Evolutionary conservation across 805 yeast species (phyloP).

Genomic region (Sugiyamaella americana): DNA sequence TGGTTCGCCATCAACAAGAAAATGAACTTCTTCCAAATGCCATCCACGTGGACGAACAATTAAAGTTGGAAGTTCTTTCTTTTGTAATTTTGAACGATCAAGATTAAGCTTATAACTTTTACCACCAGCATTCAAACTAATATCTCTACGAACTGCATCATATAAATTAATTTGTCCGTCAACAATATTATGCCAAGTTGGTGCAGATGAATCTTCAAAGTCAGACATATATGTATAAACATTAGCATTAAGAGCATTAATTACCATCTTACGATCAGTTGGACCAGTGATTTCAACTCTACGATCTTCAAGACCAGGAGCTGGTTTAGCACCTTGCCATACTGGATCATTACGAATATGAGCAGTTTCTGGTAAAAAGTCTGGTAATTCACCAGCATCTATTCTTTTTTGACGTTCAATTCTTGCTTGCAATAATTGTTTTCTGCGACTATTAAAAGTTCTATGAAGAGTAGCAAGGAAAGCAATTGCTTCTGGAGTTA

Average conservation of each 20-base stretch:
- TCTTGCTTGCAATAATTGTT: slow-evolving; percentile 50
- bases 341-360: slow-evolving; percentile 57
- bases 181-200: slow-evolving; percentile 61
- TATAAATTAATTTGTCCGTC: slow-evolving; percentile 66
- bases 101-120: slow-evolving; percentile 49
- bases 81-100: slow-evolving; percentile 33
- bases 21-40: slow-evolving; percentile 65
- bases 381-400: slow-evolving; percentile 61
- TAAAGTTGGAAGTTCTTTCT: slow-evolving; percentile 45
- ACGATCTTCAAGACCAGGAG: slow-evolving; percentile 63
- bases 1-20: slow-evolving; percentile 61
- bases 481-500: slow-evolving; percentile 57
- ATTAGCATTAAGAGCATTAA: slow-evolving; percentile 61
- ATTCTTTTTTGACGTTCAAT: slow-evolving; percentile 48
- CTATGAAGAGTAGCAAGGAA: slow-evolving; percentile 64
- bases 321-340: slow-evolving; percentile 68
- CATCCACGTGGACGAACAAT: slow-evolving; percentile 61
- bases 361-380: slow-evolving; percentile 59
- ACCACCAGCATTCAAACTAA: slow-evolving; percentile 35
- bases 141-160: slow-evolving; percentile 58
- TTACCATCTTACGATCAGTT: slow-evolving; percentile 69
- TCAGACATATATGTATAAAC: slow-evolving; percentile 75
- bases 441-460: slow-evolving; percentile 51
- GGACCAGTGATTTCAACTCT: slow-evolving; percentile 75
- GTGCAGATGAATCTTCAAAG: slow-evolving; percentile 67